Evolutionary conservation across 2,329 filamentous ascomycete species (phyloP).

Genomic region (Trichoderma citrinoviride): DNA sequence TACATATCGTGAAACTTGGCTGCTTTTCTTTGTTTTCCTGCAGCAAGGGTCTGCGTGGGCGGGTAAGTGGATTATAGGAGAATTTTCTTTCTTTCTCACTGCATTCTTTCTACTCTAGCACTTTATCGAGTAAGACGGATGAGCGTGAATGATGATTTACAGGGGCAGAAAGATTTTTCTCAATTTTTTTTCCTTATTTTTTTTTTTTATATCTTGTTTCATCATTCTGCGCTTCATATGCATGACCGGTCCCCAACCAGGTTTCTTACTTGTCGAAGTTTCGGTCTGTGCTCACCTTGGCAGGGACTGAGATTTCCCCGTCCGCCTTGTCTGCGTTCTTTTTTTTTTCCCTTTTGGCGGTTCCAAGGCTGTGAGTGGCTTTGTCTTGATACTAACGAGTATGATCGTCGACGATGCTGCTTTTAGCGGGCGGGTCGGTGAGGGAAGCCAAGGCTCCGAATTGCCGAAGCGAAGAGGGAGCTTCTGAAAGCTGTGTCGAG

Average conservation of each 20-base stretch:
- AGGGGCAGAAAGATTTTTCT: not conserved
- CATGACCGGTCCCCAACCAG: constrained; percentile 2
- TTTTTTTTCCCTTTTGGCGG: no score
- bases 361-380: not conserved
- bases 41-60: no score
- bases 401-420: not conserved
- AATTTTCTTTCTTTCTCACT: not conserved
- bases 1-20: no score
- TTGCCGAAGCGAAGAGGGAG: not conserved
- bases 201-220: not conserved
- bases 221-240: not conserved
- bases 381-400: not conserved
- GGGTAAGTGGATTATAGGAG: not conserved
- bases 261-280: not conserved
- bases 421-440: not conserved
- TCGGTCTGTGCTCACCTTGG: not conserved
- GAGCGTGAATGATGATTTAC: not conserved
- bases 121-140: not conserved
- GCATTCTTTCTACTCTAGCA: not conserved
- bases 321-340: not conserved
- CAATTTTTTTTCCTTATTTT: no score
- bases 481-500: not conserved
- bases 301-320: not conserved
- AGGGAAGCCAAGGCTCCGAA: not conserved
- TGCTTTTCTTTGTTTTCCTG: no score